Evolutionary conservation across 306 rosid genomes (phyloP).

Genomic region (Corylus americana): DNA sequence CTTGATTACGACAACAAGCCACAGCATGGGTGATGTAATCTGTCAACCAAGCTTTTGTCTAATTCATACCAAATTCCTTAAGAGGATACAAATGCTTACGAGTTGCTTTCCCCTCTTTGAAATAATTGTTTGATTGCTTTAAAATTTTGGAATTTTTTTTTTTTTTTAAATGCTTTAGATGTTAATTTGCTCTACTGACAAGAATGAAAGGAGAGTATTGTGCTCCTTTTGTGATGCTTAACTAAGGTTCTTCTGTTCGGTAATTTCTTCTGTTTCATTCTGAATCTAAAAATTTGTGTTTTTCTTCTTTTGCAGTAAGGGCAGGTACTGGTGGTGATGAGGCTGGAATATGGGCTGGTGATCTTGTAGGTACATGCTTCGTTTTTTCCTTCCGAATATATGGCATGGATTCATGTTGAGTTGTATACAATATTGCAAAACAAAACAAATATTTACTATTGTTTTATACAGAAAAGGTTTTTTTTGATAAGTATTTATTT

Average conservation of each 20-base stretch:
- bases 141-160: neutral
- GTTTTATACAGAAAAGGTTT: neutral
- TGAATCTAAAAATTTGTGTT: constrained; percentile 10
- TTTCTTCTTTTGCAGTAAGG: constrained; percentile 69
- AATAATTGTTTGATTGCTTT: neutral
- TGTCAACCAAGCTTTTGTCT: neutral
- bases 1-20: neutral
- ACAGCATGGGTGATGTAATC: neutral
- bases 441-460: neutral
- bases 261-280: constrained; percentile 17
- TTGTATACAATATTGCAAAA: neutral
- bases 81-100: neutral
- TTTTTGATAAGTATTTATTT: no score
- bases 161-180: neutral
- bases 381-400: constrained; percentile 47
- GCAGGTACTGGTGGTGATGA: constrained; percentile 99
- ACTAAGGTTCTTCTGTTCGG: neutral
- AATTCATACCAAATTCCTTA: neutral
- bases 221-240: neutral
- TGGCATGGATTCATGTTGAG: constrained; percentile 15
- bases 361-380: constrained; percentile 98
- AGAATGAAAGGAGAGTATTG: neutral
- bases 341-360: constrained; percentile 99
- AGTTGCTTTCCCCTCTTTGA: neutral
- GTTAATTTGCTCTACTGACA: neutral